These are phyloP conservation scores for Pythium vanterpoolii DNA, from an alignment of 352 stramenopile genomes.

Conservation along the genomic window DNA sequence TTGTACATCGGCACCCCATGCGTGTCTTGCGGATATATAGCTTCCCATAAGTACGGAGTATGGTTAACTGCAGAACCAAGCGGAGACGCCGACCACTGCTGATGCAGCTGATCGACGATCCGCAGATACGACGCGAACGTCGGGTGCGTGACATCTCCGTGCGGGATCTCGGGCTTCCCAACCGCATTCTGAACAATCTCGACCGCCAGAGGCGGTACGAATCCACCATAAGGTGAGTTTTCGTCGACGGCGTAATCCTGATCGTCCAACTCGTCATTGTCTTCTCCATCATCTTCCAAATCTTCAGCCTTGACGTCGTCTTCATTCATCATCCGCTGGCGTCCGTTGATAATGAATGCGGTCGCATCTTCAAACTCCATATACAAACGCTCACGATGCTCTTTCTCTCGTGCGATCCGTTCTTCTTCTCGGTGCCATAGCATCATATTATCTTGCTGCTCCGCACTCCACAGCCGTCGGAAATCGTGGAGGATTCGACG, in stretches of 20 bases:
- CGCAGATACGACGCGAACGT: conserved; percentile 69
- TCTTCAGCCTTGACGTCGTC: conserved; percentile 61
- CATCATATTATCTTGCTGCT: conserved; percentile 44
- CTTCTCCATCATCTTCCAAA: conserved; percentile 65
- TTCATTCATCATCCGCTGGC: conserved; percentile 47
- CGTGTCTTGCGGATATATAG: conserved; percentile 69
- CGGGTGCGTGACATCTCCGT: conserved; percentile 62
- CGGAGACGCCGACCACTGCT: conserved; percentile 8
- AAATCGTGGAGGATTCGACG: conserved; percentile 56
- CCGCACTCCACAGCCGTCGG: conserved; percentile 56
- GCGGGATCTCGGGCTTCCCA: conserved; percentile 50
- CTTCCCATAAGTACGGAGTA: conserved; percentile 58
- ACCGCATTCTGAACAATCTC: conserved; percentile 52
- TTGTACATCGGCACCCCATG: conserved; percentile 52
- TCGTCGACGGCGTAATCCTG: conserved; percentile 26
- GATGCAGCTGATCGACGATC: conserved; percentile 56
- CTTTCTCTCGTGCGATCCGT: conserved; percentile 44
- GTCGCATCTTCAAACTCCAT: conserved; percentile 79
- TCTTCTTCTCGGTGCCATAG: conserved; percentile 55
- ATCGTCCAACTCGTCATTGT: conserved; percentile 37
- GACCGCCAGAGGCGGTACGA: conserved; percentile 48
- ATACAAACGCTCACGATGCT: conserved; percentile 45
- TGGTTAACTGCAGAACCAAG: background rate
- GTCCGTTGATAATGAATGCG: conserved; percentile 69
- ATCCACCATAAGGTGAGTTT: conserved; percentile 41